Percentiles rank a stretch among this genome's conserved stretches.
These are phyloP conservation scores for Didymella sp. DNA, from an alignment of 2,329 filamentous ascomycete species.

Conservation along the genomic window DNA sequence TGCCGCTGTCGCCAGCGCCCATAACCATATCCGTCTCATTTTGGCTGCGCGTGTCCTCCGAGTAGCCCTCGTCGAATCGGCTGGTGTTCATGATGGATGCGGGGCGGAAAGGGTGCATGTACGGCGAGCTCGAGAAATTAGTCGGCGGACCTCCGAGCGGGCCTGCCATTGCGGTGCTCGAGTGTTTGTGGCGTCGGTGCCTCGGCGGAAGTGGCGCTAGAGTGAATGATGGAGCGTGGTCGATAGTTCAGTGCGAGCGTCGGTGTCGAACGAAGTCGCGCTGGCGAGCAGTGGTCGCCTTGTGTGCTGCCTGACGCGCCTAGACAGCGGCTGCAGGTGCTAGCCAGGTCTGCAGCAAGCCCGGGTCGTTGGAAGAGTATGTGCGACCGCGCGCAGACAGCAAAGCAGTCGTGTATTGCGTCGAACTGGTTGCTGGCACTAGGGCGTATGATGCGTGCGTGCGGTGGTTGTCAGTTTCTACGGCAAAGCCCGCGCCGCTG, in stretches of 20 bases:
- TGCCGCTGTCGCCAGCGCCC: conserved; percentile 47
- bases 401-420: background rate
- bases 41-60: conserved; percentile 70
- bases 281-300: conserved; percentile 3
- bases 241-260: background rate
- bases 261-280: background rate
- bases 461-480: background rate
- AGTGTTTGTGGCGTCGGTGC: conserved; percentile 2
- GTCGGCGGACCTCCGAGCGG: conserved; percentile 26
- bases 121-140: conserved; percentile 42
- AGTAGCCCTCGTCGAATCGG: conserved; percentile 82
- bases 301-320: conserved; percentile 16
- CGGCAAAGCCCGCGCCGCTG: conserved; percentile 2
- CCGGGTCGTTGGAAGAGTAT: too few relatives aligned
- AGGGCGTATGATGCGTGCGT: background rate
- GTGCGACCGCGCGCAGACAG: background rate
- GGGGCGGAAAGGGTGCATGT: conserved; percentile 47
- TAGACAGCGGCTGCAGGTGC: conserved; percentile 2
- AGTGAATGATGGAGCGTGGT: background rate
- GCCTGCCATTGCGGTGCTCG: conserved; percentile 42
- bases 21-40: conserved; percentile 52
- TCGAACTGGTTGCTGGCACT: background rate
- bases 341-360: background rate
- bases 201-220: conserved; percentile 1
- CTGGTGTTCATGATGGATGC: conserved; percentile 48